Evolutionary conservation across 768 basidiomycete genomes (phyloP).

Genomic region (Boletus rex-veris): DNA sequence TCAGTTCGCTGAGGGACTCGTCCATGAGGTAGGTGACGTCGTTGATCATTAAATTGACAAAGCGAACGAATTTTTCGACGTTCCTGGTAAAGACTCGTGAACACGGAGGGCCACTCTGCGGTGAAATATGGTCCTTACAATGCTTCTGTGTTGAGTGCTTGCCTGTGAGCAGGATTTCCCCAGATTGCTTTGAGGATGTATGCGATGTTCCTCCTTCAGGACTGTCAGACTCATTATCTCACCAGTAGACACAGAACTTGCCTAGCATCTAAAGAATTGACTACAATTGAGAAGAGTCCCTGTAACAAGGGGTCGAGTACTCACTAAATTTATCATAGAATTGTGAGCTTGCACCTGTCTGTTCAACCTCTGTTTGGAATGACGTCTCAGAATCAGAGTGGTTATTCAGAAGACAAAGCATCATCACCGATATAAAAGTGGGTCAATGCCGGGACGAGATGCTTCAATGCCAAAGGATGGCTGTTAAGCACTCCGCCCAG

Average conservation of each 20-base stretch:
- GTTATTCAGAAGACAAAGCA: background rate
- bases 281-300: conserved; percentile 6
- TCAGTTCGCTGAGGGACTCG: conserved; percentile 85
- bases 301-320: conserved; percentile 28
- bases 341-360: conserved; percentile 95
- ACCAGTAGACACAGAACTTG: conserved; percentile 17
- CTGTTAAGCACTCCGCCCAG: conserved; percentile 81
- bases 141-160: conserved; percentile 79
- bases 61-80: conserved; percentile 90
- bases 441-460: conserved; percentile 88
- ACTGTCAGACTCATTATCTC: conserved; percentile 11
- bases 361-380: conserved; percentile 77
- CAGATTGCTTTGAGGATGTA: conserved; percentile 87
- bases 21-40: conserved; percentile 98
- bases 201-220: conserved; percentile 75
- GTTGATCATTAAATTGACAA: conserved; percentile 98
- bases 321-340: conserved; percentile 98
- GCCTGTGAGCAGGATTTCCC: conserved; percentile 85
- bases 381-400: background rate
- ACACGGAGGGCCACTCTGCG: background rate
- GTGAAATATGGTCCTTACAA: conserved; percentile 43
- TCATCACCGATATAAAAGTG: conserved; percentile 88
- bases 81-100: conserved; percentile 46
- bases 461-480: conserved; percentile 78
- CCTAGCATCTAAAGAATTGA: conserved; percentile 47